Base-by-base conservation (phyloP, 129 eudicot genomes). In the Flaveria sonorensis region DNA sequence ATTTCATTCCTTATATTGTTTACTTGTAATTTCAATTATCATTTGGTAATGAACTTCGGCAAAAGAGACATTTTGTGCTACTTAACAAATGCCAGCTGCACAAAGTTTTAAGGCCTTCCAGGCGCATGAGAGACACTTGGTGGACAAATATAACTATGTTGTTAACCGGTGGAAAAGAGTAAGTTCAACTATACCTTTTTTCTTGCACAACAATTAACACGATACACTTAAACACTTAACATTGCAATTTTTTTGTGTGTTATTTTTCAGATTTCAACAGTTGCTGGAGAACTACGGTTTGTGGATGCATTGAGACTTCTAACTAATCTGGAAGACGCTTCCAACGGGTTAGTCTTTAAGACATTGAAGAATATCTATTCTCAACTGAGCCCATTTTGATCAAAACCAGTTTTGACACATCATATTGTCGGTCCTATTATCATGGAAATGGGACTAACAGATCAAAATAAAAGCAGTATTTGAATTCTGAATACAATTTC, bases 131-230 rank as follows among this genome's bases (percentile, higher is more conserved):
- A 86, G 90, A 18, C 90, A 89, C 48, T 80, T 94, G 83, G 87
- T 89, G 78, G 90, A 87, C 92, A 94, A 91, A 83, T 87, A 94
- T 72, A 94, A 94, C 70, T 86, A 86, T 77, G 97, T 94, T 61
- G 89, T 94, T 81, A 81, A 89, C 83, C 85, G 89, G 51, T 91
- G 97, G 98, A 89, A 82, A 91, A 84, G 98, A 86, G 98, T 94
- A 77, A 89, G 97, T 84, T 68, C 20, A 47, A 45, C 52, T 60
- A 14, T 51, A 6, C 53, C 6, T 40, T 74, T 12, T 39, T 32
- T 52, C 32, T 53, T 74, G 56, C 77, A 30, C 26, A 73, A 46
- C 48, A 45, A 65, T 4, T 43, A 62, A 26, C 69, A 36, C 45
- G 23, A 57, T 46, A 51, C 50, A 59, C 56, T 52, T 71, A 20